phyloP scores from a whole-genome alignment of 768 basidiomycete species.

The Phanerochaete sordida region DNA sequence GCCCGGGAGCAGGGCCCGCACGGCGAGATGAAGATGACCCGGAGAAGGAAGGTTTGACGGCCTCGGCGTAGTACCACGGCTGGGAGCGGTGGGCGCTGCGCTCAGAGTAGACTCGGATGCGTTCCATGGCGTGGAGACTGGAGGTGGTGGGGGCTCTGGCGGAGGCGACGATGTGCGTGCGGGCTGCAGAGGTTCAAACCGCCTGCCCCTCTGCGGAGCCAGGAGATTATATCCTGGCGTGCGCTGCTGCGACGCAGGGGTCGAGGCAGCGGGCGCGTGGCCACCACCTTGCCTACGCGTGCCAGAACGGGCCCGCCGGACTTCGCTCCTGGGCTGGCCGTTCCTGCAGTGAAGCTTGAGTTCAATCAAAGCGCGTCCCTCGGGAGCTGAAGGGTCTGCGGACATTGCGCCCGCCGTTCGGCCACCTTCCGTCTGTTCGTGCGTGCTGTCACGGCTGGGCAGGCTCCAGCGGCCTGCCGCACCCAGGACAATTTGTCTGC shows the following conservation, averaged over 20 bases:
- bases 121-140: slow-evolving; percentile 7
- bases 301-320: slow-evolving; percentile 19
- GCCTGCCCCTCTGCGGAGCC: neutral
- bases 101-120: slow-evolving; percentile 9
- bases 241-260: neutral
- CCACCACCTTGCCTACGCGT: slow-evolving; percentile 24
- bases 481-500: neutral
- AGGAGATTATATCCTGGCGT: slow-evolving; percentile 8
- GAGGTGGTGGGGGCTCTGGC: neutral
- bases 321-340: neutral
- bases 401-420: neutral
- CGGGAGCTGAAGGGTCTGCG: neutral
- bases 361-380: neutral
- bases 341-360: neutral
- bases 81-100: neutral
- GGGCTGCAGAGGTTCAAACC: neutral
- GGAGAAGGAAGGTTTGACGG: slow-evolving; percentile 9
- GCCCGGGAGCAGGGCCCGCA: slow-evolving; percentile 1
- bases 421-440: neutral
- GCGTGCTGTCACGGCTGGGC: neutral
- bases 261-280: slow-evolving; percentile 4
- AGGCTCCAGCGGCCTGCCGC: neutral
- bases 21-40: slow-evolving; percentile 1
- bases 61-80: slow-evolving; percentile 5
- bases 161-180: neutral